phyloP scores from a whole-genome alignment of 2,329 filamentous ascomycete genomes.

The Fusarium sp. region DNA sequence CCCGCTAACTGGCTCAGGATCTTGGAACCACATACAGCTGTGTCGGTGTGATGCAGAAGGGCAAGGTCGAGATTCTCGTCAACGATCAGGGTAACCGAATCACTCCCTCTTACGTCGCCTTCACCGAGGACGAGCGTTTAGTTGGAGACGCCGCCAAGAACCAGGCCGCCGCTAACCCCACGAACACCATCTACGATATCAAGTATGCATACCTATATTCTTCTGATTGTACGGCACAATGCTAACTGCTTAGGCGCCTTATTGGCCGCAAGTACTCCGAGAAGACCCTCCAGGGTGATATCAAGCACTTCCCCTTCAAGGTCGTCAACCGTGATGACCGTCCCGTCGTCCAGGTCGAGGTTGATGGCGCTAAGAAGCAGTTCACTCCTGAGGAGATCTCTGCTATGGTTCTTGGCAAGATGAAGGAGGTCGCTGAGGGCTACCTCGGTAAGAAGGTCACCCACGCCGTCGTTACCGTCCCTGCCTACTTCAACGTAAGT shows the following conservation, averaged over 20 bases:
- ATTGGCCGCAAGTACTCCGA: conserved; percentile 86
- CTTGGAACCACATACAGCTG: conserved; percentile 89
- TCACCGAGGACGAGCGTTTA: conserved; percentile 95
- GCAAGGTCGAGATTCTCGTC: conserved; percentile 93
- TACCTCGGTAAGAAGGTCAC: conserved; percentile 85
- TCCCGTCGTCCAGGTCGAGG: conserved; percentile 81
- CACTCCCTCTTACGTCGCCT: conserved; percentile 93
- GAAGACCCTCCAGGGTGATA: conserved; percentile 88
- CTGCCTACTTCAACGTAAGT: conserved; percentile 89
- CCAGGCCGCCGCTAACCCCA: conserved; percentile 84
- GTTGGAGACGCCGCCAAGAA: conserved; percentile 98
- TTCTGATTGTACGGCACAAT: background rate
- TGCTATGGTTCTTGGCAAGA: conserved; percentile 84
- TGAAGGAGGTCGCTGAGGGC: conserved; percentile 83
- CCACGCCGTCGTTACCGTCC: conserved; percentile 91
- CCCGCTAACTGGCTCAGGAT: conserved; percentile 59
- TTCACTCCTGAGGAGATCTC: conserved; percentile 85
- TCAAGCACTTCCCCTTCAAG: conserved; percentile 99
- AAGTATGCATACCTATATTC: conserved; percentile 71
- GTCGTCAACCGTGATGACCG: conserved; percentile 90
- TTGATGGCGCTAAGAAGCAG: conserved; percentile 70
- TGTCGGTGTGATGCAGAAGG: conserved; percentile 95
- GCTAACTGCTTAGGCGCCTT: conserved; percentile 68
- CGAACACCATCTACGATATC: conserved; percentile 80
- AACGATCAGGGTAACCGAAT: conserved; percentile 98